Percentiles rank a stretch among this genome's conserved stretches.
Evolutionary conservation across 108 stramenopile genomes (phyloP).

Genomic region (Skeletonema grethae): DNA sequence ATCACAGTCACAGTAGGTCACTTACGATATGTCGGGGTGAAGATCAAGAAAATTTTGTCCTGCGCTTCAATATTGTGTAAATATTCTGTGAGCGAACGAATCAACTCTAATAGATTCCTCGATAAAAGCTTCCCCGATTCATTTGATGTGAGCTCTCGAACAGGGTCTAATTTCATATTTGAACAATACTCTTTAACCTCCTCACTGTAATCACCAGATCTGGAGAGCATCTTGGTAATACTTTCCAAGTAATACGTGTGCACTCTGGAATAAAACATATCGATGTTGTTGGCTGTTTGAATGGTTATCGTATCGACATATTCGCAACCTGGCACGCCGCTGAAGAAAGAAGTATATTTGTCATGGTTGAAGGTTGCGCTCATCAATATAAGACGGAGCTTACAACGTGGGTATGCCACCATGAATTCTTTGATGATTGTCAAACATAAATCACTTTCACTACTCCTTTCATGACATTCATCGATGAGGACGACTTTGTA

Average conservation of each 20-base stretch:
- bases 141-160: constrained; percentile 21
- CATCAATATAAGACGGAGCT: constrained; percentile 49
- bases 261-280: constrained; percentile 36
- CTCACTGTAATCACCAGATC: neutral
- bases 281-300: constrained; percentile 35
- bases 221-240: constrained; percentile 20
- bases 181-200: constrained; percentile 10
- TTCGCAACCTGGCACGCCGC: constrained; percentile 42
- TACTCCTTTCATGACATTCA: constrained; percentile 54
- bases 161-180: constrained; percentile 31
- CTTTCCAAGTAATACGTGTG: constrained; percentile 48
- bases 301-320: constrained; percentile 50
- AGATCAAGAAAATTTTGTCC: constrained; percentile 40
- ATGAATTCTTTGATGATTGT: constrained; percentile 45
- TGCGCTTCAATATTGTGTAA: constrained; percentile 20
- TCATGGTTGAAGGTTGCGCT: constrained; percentile 49
- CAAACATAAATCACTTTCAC: constrained; percentile 44
- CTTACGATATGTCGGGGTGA: constrained; percentile 51
- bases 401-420: constrained; percentile 26
- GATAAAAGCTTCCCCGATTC: constrained; percentile 41
- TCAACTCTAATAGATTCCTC: constrained; percentile 9
- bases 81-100: constrained; percentile 15
- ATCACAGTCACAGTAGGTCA: neutral
- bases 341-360: constrained; percentile 34
- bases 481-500: constrained; percentile 51